Evolutionary conservation across 1,139 yeast genomes (phyloP), one percentile per base, ranked within the genome.

Genomic region (Schizosaccharomyces versatilis): DNA sequence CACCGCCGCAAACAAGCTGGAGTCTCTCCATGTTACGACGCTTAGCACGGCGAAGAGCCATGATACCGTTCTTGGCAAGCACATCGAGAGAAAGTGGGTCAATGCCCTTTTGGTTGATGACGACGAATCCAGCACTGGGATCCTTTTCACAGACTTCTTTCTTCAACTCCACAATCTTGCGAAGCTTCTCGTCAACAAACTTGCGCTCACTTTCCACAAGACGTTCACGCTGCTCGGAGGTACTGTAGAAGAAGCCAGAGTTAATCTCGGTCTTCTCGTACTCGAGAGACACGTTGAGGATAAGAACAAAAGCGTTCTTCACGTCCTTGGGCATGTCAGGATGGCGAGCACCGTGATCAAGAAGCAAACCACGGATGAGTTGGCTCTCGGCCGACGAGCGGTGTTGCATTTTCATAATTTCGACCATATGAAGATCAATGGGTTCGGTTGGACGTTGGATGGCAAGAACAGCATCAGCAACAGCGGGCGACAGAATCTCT

Each of bases 1-100:
- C 93, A 62, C 98, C 99, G 36, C 97, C 98, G 62, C 95, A 84
- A 53, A 88, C 86, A 59, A 93, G 75, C 70, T 93, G 99, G 65
- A 93, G 75, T 67, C 99, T 80, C 71, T 93, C 99, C 98, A 93
- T 90, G 69, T 93, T 93, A 72, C 99, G 81, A 73, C 99, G 79
- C 74, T 93, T 93, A 52, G 99, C 99, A 67, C 98, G 80, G 73
- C 99, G 81, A 63, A 93, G 75, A 0, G 98, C 98, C 62, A 90
- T 73, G 62, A 93, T 90, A 61, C 84, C 85, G 68, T 93, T 83
- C 67, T 85, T 86, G 55, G 97, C 97, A 61, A 93, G 75, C 12
- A 88, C 81, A 66, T 93, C 98, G 61, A 93, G 73, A 14, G 97
- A 86, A 93, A 90, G 83, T 60, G 99, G 99, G 67, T 93, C 99